Conservation (phyloP, 176 grass and related monocot species). For the Triticum urartu region DNA sequence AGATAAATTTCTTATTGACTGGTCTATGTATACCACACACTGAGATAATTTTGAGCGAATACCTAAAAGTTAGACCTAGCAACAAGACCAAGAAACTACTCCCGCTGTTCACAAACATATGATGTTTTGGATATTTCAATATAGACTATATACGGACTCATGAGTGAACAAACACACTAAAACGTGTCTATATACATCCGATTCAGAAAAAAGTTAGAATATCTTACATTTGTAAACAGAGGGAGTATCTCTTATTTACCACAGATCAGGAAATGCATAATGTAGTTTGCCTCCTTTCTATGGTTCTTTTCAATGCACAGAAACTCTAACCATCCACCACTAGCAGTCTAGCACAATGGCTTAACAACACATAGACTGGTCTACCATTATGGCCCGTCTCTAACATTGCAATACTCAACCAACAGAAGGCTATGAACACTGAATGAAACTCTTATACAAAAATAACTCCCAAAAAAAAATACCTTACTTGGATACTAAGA, state of each 20-base stretch:
- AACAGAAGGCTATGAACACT: conserved; percentile 3
- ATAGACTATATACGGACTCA: too few species aligned
- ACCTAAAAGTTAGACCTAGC: neutral
- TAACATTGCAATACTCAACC: neutral
- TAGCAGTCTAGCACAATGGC: neutral
- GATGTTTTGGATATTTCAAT: too few species aligned
- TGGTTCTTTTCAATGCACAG: neutral
- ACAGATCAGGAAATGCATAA: neutral
- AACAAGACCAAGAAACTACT: neutral
- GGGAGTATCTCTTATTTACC: neutral
- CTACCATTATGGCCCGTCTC: neutral
- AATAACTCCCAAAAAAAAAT: neutral
- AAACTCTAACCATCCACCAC: neutral
- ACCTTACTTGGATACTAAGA: neutral
- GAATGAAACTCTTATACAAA: neutral
- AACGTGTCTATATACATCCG: too few species aligned
- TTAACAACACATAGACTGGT: conserved; percentile 18
- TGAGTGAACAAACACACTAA: too few species aligned
- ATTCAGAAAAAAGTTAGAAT: too few species aligned
- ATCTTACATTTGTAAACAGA: too few species aligned
- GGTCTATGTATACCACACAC: neutral
- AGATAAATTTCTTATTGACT: neutral
- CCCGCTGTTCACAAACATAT: too few species aligned
- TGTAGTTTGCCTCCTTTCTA: neutral
- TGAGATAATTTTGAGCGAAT: neutral